Conservation (phyloP, 106 monocot genomes). For the Allium sativum region DNA sequence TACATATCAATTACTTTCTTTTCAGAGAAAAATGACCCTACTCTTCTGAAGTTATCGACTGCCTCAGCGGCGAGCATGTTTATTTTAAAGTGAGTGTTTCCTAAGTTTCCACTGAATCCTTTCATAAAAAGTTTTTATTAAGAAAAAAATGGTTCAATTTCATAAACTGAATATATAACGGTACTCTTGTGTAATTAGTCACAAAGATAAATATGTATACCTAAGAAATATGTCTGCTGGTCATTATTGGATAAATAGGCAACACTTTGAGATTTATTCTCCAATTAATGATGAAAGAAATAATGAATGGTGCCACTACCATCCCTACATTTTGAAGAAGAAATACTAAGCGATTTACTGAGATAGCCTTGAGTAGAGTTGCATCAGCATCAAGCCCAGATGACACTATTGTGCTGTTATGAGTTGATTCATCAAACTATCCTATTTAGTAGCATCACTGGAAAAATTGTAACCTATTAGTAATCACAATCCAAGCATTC, state of each 20-base stretch:
- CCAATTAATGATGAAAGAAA: slow-evolving; percentile 92
- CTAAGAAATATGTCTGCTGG: slow-evolving; percentile 89
- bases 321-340: slow-evolving; percentile 88
- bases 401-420: slow-evolving; percentile 63
- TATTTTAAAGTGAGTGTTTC: slow-evolving; percentile 72
- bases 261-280: slow-evolving; percentile 76
- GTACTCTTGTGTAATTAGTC: too few species aligned
- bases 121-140: slow-evolving; percentile 81
- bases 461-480: not conserved
- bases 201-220: slow-evolving; percentile 14
- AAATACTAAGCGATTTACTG: slow-evolving; percentile 78
- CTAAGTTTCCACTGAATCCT: slow-evolving; percentile 78
- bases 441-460: slow-evolving; percentile 74
- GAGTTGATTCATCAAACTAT: slow-evolving; percentile 65
- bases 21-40: slow-evolving; percentile 89
- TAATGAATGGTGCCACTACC: slow-evolving; percentile 77
- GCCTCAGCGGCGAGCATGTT: slow-evolving; percentile 99
- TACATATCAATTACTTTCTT: slow-evolving; percentile 83
- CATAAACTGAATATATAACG: too few species aligned
- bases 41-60: slow-evolving; percentile 85
- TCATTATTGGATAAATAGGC: slow-evolving; percentile 78
- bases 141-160: not conserved
- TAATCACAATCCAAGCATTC: not conserved
- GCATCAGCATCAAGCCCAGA: slow-evolving; percentile 88
- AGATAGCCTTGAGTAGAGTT: slow-evolving; percentile 61